Evolutionary conservation across 805 yeast species (phyloP).

Genomic region (Ogataea trehalophila): DNA sequence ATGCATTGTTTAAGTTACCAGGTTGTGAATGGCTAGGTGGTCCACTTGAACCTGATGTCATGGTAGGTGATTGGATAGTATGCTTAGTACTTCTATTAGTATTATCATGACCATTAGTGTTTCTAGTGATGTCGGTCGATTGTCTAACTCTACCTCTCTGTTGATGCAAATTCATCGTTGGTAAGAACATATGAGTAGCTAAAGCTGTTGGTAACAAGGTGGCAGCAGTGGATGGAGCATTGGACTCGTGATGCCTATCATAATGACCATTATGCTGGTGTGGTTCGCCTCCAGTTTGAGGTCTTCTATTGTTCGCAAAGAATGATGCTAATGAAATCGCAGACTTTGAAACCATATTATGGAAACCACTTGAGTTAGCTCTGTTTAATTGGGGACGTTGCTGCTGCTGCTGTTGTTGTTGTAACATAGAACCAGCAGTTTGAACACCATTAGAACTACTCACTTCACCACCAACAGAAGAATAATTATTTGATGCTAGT

Average conservation of each 20-base stretch:
- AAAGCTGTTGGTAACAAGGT: constrained; percentile 56
- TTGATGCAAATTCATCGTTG: constrained; percentile 35
- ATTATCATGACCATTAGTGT: neutral
- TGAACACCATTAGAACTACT: neutral
- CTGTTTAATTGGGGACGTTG: constrained; percentile 12
- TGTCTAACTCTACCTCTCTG: constrained; percentile 6
- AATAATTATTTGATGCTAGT: constrained; percentile 9
- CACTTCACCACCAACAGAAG: neutral
- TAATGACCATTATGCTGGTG: constrained; percentile 15
- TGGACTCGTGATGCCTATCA: constrained; percentile 39
- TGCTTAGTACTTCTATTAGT: neutral
- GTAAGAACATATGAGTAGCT: constrained; percentile 57
- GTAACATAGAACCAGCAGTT: neutral
- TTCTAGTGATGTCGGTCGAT: neutral
- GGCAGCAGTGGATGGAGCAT: constrained; percentile 57
- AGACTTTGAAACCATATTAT: constrained; percentile 33
- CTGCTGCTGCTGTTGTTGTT: neutral
- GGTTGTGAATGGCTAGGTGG: neutral
- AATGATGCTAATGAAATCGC: constrained; percentile 37
- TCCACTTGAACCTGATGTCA: too few species aligned
- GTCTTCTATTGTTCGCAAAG: constrained; percentile 34
- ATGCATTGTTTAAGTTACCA: neutral
- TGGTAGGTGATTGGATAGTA: too few species aligned
- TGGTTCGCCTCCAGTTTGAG: constrained; percentile 14
- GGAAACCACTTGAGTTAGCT: constrained; percentile 10